Evolutionary conservation across 208 protist genomes (phyloP).

Genomic region (Angomonas deanei): DNA sequence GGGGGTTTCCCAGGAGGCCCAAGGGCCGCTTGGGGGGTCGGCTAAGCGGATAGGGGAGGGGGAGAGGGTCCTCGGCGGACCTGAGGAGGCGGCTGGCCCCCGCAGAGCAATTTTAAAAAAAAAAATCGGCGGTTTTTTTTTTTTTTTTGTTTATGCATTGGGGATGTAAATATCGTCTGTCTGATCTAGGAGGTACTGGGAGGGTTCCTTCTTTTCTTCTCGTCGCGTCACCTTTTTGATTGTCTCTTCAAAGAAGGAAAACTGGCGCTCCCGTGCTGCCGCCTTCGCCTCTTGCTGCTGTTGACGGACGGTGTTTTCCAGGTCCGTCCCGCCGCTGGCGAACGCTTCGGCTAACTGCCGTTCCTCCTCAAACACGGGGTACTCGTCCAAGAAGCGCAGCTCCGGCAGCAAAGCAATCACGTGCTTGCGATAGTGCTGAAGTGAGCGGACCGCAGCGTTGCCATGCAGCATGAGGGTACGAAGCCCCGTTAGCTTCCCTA

Average conservation of each 20-base stretch:
- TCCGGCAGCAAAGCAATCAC: constrained; percentile 47
- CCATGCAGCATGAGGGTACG: constrained; percentile 75
- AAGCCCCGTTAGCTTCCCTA: constrained; percentile 21
- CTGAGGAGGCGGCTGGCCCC: too few species aligned
- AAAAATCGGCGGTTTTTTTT: too few species aligned
- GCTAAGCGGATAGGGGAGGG: too few species aligned
- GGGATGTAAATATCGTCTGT: constrained; percentile 1
- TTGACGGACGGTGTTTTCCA: constrained; percentile 26
- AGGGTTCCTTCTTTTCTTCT: not conserved
- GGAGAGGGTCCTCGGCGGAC: too few species aligned
- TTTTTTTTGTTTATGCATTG: too few species aligned
- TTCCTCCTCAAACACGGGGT: constrained; percentile 65
- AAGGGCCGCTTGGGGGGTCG: too few species aligned
- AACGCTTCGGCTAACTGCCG: constrained; percentile 65
- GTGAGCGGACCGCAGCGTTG: constrained; percentile 52
- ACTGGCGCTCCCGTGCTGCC: not conserved
- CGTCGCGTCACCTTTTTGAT: not conserved
- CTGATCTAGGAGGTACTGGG: not conserved
- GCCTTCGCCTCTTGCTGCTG: constrained; percentile 7
- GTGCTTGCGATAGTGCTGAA: constrained; percentile 75
- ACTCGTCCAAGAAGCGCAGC: constrained; percentile 69
- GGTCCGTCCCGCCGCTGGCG: constrained; percentile 30
- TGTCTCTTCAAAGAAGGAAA: not conserved
- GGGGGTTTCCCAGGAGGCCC: too few species aligned
- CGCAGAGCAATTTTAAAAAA: not conserved